Percentiles rank a stretch among this genome's conserved stretches.
These are phyloP conservation scores for Cucurbita moschata DNA, from an alignment of 306 rosid species.

Conservation along the genomic window DNA sequence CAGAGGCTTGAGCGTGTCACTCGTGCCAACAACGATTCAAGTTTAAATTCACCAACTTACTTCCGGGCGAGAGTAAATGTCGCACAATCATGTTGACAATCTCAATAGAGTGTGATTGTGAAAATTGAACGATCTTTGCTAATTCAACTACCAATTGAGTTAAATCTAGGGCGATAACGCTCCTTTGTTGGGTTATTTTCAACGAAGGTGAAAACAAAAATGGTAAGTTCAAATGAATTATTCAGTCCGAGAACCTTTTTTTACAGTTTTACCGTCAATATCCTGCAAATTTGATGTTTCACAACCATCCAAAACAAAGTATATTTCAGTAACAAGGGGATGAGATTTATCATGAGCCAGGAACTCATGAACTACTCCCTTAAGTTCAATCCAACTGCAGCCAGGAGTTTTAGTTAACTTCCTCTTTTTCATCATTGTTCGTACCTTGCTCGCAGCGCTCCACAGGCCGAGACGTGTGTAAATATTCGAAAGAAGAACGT, in stretches of 20 bases:
- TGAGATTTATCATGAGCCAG: conserved; percentile 49
- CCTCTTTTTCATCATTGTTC: conserved; percentile 40
- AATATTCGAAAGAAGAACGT: conserved; percentile 53
- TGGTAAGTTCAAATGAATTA: not conserved
- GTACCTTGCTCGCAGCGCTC: conserved; percentile 36
- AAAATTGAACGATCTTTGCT: too few relatives aligned
- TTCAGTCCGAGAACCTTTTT: not conserved
- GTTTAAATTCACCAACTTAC: too few relatives aligned
- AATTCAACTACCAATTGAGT: too few relatives aligned
- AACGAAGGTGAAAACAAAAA: too few relatives aligned
- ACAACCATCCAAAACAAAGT: conserved; percentile 35
- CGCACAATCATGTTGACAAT: too few relatives aligned
- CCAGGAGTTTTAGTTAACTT: conserved; percentile 45
- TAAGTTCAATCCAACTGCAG: conserved; percentile 61
- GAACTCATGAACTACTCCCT: conserved; percentile 55
- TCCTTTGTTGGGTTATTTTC: too few relatives aligned
- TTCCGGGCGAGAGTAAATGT: too few relatives aligned
- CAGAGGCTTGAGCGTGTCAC: too few relatives aligned
- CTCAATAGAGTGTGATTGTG: too few relatives aligned
- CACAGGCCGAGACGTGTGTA: conserved; percentile 55
- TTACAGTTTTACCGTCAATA: not conserved
- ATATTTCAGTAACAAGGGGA: conserved; percentile 45
- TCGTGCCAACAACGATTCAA: too few relatives aligned
- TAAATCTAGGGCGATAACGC: too few relatives aligned
- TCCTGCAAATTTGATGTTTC: conserved; percentile 15